Base-by-base conservation (phyloP, 305 asterid species). In the Fraxinus baroniana region DNA sequence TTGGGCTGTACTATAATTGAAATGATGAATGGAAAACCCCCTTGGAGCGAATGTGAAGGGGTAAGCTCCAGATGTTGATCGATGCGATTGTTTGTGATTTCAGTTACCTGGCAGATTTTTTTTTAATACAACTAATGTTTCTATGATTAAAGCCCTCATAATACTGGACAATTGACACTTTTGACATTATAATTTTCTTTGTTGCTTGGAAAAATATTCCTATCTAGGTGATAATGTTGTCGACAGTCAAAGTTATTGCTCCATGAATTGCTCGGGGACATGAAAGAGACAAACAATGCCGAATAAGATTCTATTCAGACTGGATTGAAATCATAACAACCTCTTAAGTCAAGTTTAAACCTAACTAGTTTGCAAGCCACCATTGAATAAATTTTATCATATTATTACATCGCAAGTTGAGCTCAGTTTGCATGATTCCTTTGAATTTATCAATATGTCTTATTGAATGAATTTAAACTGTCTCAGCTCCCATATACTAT, bases 11-110 rank as follows among this genome's bases (percentile, higher is more conserved):
- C 99, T 0, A 87, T 95, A 79, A 90, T 95, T 55, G 99, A 95
- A 87, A 95, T 95, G 99, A 85, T 93, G 88, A 86, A 89, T 60
- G 96, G 97, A 44, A 90, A 88, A 89, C 98, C 98, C 79, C 98
- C 99, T 80, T 95, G 99, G 99, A 94, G 97, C 39, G 97, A 95
- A 88, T 93, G 89, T 74, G 97, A 95, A 93, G 99, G 97, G 90
- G 98, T 93, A 85, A 84, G 91, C 82, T 77, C 76, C 68, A 60
- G 77, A 79, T 78, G 36, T 60, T 52, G 28, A 15, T 68, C 28
- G 28, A 72, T 71, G 57, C 49, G 12, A 75, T 82, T 80, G 4
- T 77, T 72, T 44, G 74, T 26, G 52, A 78, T 39, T 8, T 66
- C 17, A 8, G 62, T 55, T 62, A 52, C 46, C 71, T 30, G 28